Percentiles rank a stretch among this genome's conserved stretches.
Conservation (phyloP, 176 grass and related monocot genomes). For the Cenchrus fungigraminus region DNA sequence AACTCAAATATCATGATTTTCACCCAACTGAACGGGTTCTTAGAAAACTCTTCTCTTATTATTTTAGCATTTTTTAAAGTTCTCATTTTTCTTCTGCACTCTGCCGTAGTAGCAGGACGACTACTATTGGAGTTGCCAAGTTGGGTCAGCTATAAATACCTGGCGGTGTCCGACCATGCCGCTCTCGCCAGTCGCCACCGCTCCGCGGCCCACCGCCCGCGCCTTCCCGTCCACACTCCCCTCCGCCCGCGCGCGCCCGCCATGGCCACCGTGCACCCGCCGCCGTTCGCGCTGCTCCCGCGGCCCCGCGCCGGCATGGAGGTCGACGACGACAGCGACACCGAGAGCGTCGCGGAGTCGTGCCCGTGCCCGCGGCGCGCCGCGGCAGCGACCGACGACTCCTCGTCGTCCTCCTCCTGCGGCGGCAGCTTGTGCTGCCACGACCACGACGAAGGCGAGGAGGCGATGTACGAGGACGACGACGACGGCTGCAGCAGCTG, state of each 20-base stretch:
- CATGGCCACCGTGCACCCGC: conserved; percentile 47
- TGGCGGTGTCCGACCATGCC: background rate
- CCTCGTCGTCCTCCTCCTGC: background rate
- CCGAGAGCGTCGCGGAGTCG: conserved; percentile 66
- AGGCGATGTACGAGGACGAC: background rate
- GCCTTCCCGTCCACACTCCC: background rate
- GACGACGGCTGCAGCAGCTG: conserved; percentile 59
- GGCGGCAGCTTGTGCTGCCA: conserved; percentile 29
- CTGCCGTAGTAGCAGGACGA: background rate
- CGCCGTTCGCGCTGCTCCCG: conserved; percentile 16
- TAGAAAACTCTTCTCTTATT: no score
- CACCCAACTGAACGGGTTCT: no score
- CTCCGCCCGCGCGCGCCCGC: background rate
- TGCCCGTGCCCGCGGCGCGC: conserved; percentile 5
- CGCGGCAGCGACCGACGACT: no score
- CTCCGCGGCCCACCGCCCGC: background rate
- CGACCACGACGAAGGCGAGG: conserved; percentile 1
- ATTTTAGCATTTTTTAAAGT: no score
- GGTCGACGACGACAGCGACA: conserved; percentile 37
- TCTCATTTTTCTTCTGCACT: no score
- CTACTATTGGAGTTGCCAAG: background rate
- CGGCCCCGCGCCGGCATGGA: background rate
- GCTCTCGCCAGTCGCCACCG: conserved; percentile 20
- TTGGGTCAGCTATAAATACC: conserved; percentile 39
- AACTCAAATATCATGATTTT: no score